phyloP scores from a whole-genome alignment of 108 stramenopile genomes.

The Mediolabrus comicus region DNA sequence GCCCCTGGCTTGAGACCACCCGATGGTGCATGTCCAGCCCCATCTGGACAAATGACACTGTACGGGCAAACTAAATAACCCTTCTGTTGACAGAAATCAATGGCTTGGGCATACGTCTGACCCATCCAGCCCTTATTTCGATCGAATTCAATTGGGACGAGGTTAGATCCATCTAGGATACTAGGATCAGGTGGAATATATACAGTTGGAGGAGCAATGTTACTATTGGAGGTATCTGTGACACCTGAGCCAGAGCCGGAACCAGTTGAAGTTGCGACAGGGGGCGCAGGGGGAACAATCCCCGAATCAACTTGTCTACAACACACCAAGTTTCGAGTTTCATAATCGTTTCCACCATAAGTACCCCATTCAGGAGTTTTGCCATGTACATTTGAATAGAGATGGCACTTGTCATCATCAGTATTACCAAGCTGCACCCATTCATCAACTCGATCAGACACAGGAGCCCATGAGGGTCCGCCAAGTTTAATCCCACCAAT shows the following conservation, averaged over 20 bases:
- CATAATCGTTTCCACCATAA: not conserved
- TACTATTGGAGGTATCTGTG: not conserved
- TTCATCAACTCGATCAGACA: constrained; percentile 11
- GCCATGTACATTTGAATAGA: not conserved
- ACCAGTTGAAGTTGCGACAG: not conserved
- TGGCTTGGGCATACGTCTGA: constrained; percentile 23
- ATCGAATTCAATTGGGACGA: constrained; percentile 22
- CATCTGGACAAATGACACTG: constrained; percentile 28
- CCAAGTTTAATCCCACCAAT: constrained; percentile 2
- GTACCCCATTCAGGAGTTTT: constrained; percentile 29
- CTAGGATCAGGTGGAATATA: too few relatives aligned
- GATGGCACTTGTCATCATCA: constrained; percentile 1
- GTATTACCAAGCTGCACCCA: constrained; percentile 17
- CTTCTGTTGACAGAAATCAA: constrained; percentile 25
- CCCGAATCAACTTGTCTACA: not conserved
- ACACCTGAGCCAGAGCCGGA: not conserved
- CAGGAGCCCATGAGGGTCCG: not conserved
- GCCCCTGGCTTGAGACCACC: constrained; percentile 7
- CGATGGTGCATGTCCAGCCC: constrained; percentile 1
- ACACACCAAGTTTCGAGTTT: not conserved
- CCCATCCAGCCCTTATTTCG: constrained; percentile 28
- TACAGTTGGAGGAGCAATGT: too few relatives aligned
- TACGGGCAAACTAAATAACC: constrained; percentile 27
- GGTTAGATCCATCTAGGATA: too few relatives aligned
- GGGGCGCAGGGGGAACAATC: not conserved